Base-by-base conservation (phyloP, 2,329 filamentous ascomycete species). In the Dryadomyces quercus-mongolicae region DNA sequence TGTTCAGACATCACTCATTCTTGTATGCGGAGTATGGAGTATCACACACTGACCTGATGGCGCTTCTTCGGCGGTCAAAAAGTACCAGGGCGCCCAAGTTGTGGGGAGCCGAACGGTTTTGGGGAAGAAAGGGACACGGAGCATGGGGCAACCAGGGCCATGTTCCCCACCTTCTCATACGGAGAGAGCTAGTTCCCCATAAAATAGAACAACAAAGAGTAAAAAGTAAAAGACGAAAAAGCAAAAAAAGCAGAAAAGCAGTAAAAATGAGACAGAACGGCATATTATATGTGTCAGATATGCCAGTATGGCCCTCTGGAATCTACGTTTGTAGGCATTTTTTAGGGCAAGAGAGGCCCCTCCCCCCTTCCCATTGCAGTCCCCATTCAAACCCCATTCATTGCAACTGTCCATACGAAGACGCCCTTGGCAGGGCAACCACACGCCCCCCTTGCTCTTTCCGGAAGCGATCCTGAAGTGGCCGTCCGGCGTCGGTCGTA, bases 401-500 rank as follows among this genome's bases (percentile, higher is more conserved):
- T 31, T 31, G 25, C 25, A 8, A 31, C 25, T 8, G 25, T 31
- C 25, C 8, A 8, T 42, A 42, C 12, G 38, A 42, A 42, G 16
- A 42, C 16, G 16, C 12, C 38, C 38, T 15, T 3, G 16, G 38
- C 38, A 42, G 16, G 18, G 16, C 4, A 44, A 20, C 15, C 15
- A 10, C 38, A 43, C 49, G 8, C 21, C 46, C 21, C 22, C 21
- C 36, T 31, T 15, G 38, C 38, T 51, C 21, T 13, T 40, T 42
- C 48, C 36, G 48, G 48, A 51, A n/a, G 21, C 49, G 12, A 51
- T 16, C 50, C 16, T 52, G 36, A 40, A 22, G 40, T 34, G 40
- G 50, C 50, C 50, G 49, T 10, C 20, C 49, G 40, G 50, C 12
- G 22, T 52, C 50, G 50, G 50, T 45, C 22, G 10, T 52, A 52